phyloP scores from a whole-genome alignment of 192 early-diverging fungal species.

The Linnemannia elongata region DNA sequence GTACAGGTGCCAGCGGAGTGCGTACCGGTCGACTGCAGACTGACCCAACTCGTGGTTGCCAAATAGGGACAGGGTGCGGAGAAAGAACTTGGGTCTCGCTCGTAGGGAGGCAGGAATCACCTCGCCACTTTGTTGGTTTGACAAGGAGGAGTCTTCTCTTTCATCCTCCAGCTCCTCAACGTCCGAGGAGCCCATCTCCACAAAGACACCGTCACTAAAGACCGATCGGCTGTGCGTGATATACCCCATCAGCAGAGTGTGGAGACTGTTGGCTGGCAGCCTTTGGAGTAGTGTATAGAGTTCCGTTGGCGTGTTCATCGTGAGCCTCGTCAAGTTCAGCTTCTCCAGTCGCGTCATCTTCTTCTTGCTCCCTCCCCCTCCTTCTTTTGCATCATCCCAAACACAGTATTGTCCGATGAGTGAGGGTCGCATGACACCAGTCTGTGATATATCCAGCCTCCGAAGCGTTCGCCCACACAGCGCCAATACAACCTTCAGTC shows the following conservation, averaged over 20 bases:
- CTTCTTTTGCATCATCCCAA: neutral
- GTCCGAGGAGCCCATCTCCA: neutral
- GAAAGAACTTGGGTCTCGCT: neutral
- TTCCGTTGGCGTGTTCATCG: conserved; percentile 18
- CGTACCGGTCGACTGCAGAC: neutral
- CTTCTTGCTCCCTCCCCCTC: neutral
- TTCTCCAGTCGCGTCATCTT: conserved; percentile 23
- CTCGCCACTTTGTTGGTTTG: neutral
- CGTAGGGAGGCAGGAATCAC: neutral
- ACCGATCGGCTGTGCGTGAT: conserved; percentile 11
- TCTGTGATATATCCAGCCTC: conserved; percentile 38
- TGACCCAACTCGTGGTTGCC: conserved; percentile 30
- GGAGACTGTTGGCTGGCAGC: conserved; percentile 29
- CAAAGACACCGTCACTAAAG: neutral
- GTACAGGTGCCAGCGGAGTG: conserved; percentile 11
- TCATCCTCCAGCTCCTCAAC: neutral
- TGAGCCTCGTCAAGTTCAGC: conserved; percentile 40
- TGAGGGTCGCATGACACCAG: conserved; percentile 11
- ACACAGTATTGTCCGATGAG: conserved; percentile 33
- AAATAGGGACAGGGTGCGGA: conserved; percentile 42
- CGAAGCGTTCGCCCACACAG: conserved; percentile 28
- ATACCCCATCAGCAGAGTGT: conserved; percentile 39
- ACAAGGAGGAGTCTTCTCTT: neutral
- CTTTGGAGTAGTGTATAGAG: conserved; percentile 16
- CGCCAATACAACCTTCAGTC: conserved; percentile 30